Percentiles rank a stretch among this genome's conserved stretches.
phyloP scores from a whole-genome alignment of 495 filamentous ascomycete species.

The Chaetomidium leptoderma region DNA sequence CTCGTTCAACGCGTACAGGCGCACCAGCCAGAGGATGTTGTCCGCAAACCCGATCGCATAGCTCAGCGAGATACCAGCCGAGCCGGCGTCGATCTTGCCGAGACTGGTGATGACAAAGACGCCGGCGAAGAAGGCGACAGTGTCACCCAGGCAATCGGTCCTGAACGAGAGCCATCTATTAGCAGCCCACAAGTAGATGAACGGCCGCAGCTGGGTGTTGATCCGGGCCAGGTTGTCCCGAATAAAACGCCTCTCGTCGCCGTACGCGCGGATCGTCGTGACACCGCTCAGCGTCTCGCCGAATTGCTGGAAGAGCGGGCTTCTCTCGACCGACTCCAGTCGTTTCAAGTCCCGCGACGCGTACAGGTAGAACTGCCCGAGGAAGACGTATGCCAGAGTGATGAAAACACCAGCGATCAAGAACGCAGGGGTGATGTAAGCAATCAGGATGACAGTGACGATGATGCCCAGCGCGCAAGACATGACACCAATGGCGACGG shows the following conservation, averaged over 20 bases:
- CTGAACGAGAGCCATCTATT: conserved; percentile 96
- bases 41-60: conserved; percentile 98
- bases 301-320: conserved; percentile 96
- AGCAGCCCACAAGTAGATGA: conserved; percentile 95
- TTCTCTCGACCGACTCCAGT: conserved; percentile 88
- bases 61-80: conserved; percentile 92
- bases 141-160: conserved; percentile 82
- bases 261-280: conserved; percentile 96
- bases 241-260: conserved; percentile 88
- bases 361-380: conserved; percentile 84
- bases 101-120: conserved; percentile 82
- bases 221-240: conserved; percentile 86
- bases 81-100: conserved; percentile 84
- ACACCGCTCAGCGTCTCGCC: conserved; percentile 94
- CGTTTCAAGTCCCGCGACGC: conserved; percentile 92
- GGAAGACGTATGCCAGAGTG: conserved; percentile 69
- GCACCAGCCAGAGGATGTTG: conserved; percentile 93
- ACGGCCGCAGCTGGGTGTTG: conserved; percentile 86
- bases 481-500: conserved; percentile 68
- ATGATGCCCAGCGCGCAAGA: conserved; percentile 59
- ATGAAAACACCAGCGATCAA: conserved; percentile 85
- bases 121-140: conserved; percentile 92
- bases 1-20: conserved; percentile 92
- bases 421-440: conserved; percentile 87
- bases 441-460: conserved; percentile 89